A percentile compares a stretch with the other conserved stretches of the same genome.
These are phyloP conservation scores for Neckera pumila DNA, from an alignment of 225 moss, liverwort and hornwort genomes.

Conservation along the genomic window DNA sequence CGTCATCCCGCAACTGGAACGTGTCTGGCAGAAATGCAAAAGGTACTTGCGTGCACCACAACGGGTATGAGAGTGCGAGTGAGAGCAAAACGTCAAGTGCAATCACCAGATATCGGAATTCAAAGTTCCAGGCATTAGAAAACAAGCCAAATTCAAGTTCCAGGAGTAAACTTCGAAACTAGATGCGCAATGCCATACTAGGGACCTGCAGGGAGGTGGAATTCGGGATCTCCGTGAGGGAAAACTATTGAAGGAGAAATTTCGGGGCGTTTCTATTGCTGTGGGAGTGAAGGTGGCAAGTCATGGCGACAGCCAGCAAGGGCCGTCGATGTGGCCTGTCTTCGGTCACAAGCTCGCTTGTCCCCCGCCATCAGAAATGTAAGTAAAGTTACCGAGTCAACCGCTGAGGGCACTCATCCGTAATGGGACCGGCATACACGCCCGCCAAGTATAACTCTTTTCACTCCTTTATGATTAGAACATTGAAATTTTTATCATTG, in stretches of 20 bases:
- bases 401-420: accelerated
- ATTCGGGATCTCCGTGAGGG: background rate
- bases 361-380: background rate
- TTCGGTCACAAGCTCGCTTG: background rate
- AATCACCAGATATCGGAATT: background rate
- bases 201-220: background rate
- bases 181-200: background rate
- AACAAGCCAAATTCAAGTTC: background rate
- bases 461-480: background rate
- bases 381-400: no score
- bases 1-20: background rate
- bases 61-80: background rate
- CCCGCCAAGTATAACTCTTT: background rate
- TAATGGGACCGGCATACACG: background rate
- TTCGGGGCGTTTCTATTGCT: background rate
- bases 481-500: background rate
- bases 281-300: background rate
- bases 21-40: background rate
- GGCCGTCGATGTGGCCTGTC: slow-evolving; percentile 7
- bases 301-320: background rate
- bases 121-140: background rate
- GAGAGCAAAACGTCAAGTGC: background rate
- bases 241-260: no score
- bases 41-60: background rate
- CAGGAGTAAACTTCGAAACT: background rate